These are phyloP conservation scores for Graphilbum sp. DNA, from an alignment of 2,329 filamentous ascomycete species.

Conservation along the genomic window DNA sequence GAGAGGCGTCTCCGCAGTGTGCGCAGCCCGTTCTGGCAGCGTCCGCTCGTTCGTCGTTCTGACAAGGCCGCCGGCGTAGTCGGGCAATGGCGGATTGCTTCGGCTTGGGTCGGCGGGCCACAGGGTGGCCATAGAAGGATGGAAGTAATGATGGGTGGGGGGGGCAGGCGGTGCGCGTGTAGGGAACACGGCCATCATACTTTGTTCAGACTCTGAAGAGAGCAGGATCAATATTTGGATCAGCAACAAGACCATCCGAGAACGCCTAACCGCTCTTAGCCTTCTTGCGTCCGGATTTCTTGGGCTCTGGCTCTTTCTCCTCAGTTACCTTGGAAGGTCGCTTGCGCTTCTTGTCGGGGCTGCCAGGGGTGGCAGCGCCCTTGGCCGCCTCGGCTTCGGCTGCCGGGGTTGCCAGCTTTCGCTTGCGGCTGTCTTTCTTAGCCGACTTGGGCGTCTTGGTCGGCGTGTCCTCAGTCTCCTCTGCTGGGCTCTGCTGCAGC, in stretches of 20 bases:
- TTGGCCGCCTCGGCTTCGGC: slow-evolving; percentile 24
- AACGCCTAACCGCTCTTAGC: slow-evolving; percentile 22
- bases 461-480: slow-evolving; percentile 27
- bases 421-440: slow-evolving; percentile 31
- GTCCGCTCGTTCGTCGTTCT: too few relatives aligned
- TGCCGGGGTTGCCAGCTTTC: slow-evolving; percentile 35
- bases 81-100: too few relatives aligned
- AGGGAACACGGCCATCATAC: slow-evolving; percentile 10
- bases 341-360: slow-evolving; percentile 48
- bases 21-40: too few relatives aligned
- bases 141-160: too few relatives aligned
- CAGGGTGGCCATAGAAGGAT: too few relatives aligned
- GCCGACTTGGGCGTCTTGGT: slow-evolving; percentile 43
- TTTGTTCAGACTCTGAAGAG: slow-evolving; percentile 13
- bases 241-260: slow-evolving; percentile 12
- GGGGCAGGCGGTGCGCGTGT: neutral
- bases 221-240: slow-evolving; percentile 16
- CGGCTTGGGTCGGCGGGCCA: too few relatives aligned
- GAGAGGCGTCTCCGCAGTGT: too few relatives aligned
- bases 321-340: slow-evolving; percentile 39
- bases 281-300: slow-evolving; percentile 46
- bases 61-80: too few relatives aligned
- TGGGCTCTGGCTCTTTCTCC: slow-evolving; percentile 36
- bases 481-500: slow-evolving; percentile 29
- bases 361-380: slow-evolving; percentile 24